Conservation (phyloP, 495 filamentous ascomycete genomes). For the Evansstolkia leycettana region DNA sequence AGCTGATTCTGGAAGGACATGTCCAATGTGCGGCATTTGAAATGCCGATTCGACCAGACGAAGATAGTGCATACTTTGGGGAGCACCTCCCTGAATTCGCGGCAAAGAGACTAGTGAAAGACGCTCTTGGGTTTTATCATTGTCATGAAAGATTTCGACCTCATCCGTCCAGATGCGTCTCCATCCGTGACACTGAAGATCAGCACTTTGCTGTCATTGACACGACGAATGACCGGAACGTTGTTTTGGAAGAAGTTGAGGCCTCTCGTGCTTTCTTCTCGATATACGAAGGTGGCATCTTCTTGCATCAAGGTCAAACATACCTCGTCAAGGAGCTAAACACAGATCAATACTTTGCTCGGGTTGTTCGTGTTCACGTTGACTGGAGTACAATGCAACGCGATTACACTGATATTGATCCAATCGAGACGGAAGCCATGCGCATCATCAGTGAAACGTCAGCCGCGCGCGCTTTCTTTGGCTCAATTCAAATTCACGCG, state of each 20-base stretch:
- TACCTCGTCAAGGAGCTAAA: constrained; percentile 88
- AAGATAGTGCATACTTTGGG: constrained; percentile 73
- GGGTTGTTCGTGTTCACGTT: constrained; percentile 69
- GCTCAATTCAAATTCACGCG: constrained; percentile 68
- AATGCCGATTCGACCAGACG: constrained; percentile 70
- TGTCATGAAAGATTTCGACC: constrained; percentile 83
- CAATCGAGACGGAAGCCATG: constrained; percentile 74
- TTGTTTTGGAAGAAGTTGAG: constrained; percentile 90
- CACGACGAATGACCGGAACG: constrained; percentile 67
- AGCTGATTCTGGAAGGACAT: constrained; percentile 85
- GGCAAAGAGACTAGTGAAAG: constrained; percentile 59
- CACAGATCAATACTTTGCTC: constrained; percentile 62
- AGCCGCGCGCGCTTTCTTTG: constrained; percentile 61
- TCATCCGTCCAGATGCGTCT: constrained; percentile 66
- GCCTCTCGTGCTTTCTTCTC: constrained; percentile 91
- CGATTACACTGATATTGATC: constrained; percentile 92
- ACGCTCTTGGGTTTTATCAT: constrained; percentile 73
- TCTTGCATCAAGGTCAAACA: constrained; percentile 85
- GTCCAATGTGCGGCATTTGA: constrained; percentile 94
- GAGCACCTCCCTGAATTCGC: constrained; percentile 60
- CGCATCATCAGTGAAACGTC: constrained; percentile 44
- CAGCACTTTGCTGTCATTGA: constrained; percentile 90
- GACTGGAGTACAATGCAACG: constrained; percentile 93
- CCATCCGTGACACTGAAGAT: constrained; percentile 87
- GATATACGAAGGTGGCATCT: constrained; percentile 94